Conservation (phyloP, 352 stramenopile genomes). For the Globisporangium splendens region DNA sequence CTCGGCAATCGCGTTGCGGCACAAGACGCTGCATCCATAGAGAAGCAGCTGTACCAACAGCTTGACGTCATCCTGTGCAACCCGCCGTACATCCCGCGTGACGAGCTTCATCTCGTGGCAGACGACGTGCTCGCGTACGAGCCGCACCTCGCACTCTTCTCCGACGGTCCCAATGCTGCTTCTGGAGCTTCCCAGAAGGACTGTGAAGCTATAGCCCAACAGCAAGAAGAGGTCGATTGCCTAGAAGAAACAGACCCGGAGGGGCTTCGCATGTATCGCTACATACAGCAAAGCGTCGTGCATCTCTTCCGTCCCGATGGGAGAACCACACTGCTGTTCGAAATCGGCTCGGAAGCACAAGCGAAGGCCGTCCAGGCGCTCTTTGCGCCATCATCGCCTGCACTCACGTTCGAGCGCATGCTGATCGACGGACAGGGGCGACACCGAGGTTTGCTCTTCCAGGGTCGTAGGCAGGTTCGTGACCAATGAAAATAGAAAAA, state of each 20-base stretch:
- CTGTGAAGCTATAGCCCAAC: not conserved
- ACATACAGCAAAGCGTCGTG: constrained; percentile 27
- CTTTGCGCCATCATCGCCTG: constrained; percentile 21
- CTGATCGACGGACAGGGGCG: constrained; percentile 35
- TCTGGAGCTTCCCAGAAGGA: not conserved
- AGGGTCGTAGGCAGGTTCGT: not conserved
- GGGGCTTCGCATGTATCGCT: constrained; percentile 53
- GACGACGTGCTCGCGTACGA: constrained; percentile 60
- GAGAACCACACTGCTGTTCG: constrained; percentile 30
- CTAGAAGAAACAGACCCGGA: constrained; percentile 15
- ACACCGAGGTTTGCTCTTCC: constrained; percentile 38
- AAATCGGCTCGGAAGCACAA: constrained; percentile 58
- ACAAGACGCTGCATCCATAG: not conserved
- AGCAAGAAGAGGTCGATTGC: constrained; percentile 7
- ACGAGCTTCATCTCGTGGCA: constrained; percentile 51
- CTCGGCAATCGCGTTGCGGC: not conserved
- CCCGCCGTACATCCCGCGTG: constrained; percentile 65
- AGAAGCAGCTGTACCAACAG: constrained; percentile 20
- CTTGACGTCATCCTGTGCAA: constrained; percentile 78
- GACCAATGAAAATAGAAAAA: not conserved
- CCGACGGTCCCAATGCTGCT: constrained; percentile 27
- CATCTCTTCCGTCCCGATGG: constrained; percentile 26
- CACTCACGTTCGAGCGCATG: constrained; percentile 29
- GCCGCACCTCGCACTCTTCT: constrained; percentile 71
- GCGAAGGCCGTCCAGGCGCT: constrained; percentile 37